phyloP scores from a whole-genome alignment of 768 basidiomycete genomes.

The Tulasnella sp. region DNA sequence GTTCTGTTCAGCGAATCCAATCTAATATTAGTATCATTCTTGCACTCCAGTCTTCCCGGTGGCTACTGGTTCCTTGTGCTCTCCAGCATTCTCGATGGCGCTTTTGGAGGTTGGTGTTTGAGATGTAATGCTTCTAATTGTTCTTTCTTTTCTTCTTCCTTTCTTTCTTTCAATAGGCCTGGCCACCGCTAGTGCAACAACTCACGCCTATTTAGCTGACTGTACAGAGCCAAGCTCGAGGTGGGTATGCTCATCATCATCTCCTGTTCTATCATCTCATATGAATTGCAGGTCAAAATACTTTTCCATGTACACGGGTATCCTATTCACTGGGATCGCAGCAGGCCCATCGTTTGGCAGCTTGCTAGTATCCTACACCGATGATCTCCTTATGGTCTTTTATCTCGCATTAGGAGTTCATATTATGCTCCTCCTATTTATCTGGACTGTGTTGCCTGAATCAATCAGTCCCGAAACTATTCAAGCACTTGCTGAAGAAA shows the following conservation, averaged over 20 bases:
- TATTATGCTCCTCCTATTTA: slow-evolving; percentile 34
- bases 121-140: slow-evolving; percentile 8
- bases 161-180: slow-evolving; percentile 32
- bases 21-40: slow-evolving; percentile 52
- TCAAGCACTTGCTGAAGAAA: slow-evolving; percentile 29
- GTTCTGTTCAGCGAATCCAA: slow-evolving; percentile 47
- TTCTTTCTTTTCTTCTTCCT: slow-evolving; percentile 19
- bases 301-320: slow-evolving; percentile 53
- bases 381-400: slow-evolving; percentile 50
- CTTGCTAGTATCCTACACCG: slow-evolving; percentile 46
- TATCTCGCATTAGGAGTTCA: slow-evolving; percentile 47
- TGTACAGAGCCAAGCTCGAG: slow-evolving; percentile 42
- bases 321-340: slow-evolving; percentile 61
- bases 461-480: slow-evolving; percentile 46
- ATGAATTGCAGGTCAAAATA: slow-evolving; percentile 38
- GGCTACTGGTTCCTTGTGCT: slow-evolving; percentile 70
- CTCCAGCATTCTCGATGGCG: slow-evolving; percentile 53
- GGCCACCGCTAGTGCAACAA: slow-evolving; percentile 36
- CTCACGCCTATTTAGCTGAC: slow-evolving; percentile 59
- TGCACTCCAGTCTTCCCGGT: slow-evolving; percentile 50
- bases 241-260: slow-evolving; percentile 28
- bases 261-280: not conserved
- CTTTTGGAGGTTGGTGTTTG: slow-evolving; percentile 47
- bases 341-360: slow-evolving; percentile 64
- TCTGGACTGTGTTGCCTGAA: slow-evolving; percentile 61